phyloP scores from a whole-genome alignment of 495 filamentous ascomycete species.

The Neurospora sp. region DNA sequence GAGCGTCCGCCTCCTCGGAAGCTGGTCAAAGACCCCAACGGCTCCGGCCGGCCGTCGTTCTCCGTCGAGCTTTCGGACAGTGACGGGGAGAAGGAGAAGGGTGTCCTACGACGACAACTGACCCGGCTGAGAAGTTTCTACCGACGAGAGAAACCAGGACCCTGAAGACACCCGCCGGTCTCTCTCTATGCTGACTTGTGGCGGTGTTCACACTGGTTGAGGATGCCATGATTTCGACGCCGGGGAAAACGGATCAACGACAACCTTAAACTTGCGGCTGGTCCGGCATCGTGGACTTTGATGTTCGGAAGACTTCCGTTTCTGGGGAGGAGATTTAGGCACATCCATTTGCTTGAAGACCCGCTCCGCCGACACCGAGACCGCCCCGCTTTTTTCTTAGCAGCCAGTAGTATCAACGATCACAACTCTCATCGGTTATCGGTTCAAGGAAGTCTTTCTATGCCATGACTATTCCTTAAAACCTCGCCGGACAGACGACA shows the following conservation, averaged over 20 bases:
- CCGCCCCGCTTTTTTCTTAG: neutral
- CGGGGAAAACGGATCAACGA: neutral
- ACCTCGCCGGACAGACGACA: neutral
- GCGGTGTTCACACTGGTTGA: neutral
- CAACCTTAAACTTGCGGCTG: neutral
- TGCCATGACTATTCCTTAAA: neutral
- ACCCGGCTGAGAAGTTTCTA: conserved; percentile 17
- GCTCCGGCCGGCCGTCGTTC: conserved; percentile 15
- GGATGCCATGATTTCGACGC: neutral
- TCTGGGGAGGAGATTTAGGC: neutral
- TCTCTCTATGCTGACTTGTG: neutral
- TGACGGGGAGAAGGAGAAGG: conserved; percentile 16
- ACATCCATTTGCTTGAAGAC: neutral
- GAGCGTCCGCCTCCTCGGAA: conserved; percentile 19
- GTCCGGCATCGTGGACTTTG: neutral
- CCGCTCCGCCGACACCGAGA: neutral
- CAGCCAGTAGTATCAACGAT: neutral
- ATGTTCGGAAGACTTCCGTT: neutral
- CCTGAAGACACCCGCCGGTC: neutral
- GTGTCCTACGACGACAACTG: conserved; percentile 15
- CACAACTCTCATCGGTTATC: neutral
- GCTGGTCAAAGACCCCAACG: conserved; percentile 20
- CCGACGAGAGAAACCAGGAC: conserved; percentile 5
- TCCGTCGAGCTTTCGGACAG: conserved; percentile 18
- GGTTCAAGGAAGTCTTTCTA: neutral